Conservation (phyloP, 2,329 filamentous ascomycete genomes). For the Neopestalotiopsis sp. region DNA sequence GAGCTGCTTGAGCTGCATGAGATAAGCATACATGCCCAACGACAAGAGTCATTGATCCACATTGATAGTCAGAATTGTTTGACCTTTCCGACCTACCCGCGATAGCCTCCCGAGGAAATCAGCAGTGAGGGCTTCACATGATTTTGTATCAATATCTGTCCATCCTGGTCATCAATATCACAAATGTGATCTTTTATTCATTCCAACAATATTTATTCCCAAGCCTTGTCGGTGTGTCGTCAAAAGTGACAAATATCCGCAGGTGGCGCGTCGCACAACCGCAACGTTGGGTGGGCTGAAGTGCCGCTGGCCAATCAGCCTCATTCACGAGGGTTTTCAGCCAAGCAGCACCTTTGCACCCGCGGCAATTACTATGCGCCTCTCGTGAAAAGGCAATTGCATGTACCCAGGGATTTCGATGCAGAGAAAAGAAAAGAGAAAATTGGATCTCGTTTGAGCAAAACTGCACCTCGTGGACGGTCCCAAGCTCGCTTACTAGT, state of each 20-base stretch:
- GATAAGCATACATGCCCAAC: not conserved
- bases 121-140: not conserved
- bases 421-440: not conserved
- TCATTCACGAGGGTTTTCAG: not conserved
- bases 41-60: not conserved
- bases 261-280: not conserved
- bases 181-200: not conserved
- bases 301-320: not conserved
- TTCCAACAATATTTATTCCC: not conserved
- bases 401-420: not conserved
- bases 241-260: not conserved
- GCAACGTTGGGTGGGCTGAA: not conserved
- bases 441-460: not conserved
- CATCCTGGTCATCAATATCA: not conserved
- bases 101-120: not conserved
- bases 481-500: not conserved
- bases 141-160: too few relatives aligned
- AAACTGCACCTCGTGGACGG: not conserved
- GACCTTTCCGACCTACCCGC: not conserved
- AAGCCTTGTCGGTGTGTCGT: not conserved
- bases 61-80: not conserved
- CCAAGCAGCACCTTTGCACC: not conserved
- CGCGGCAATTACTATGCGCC: not conserved
- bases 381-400: not conserved
- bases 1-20: not conserved